A percentile compares a stretch with the other conserved stretches of the same genome.
These are phyloP conservation scores for Candida suzukii DNA, from an alignment of 805 yeast genomes.

Conservation along the genomic window DNA sequence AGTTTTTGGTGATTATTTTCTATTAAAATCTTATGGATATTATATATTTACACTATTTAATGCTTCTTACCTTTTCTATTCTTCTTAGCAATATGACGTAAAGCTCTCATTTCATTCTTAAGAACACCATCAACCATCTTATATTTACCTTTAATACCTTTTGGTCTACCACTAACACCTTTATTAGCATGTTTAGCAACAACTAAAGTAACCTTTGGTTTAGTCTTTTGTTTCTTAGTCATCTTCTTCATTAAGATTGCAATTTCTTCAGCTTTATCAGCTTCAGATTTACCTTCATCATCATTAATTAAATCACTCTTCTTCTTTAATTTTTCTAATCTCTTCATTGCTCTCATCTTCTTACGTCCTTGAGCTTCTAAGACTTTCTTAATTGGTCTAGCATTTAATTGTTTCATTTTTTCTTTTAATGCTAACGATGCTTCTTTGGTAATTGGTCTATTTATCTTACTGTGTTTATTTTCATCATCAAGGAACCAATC, in stretches of 20 bases:
- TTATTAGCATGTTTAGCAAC: conserved; percentile 81
- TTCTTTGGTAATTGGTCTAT: conserved; percentile 92
- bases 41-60: not conserved
- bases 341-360: conserved; percentile 83
- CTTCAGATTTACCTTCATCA: conserved; percentile 79
- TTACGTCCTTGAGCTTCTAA: conserved; percentile 95
- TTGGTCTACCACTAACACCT: conserved; percentile 91
- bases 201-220: conserved; percentile 83
- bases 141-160: conserved; percentile 94
- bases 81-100: conserved; percentile 84
- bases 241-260: conserved; percentile 76
- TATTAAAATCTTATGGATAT: no score
- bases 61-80: conserved; percentile 44
- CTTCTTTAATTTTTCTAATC: conserved; percentile 84
- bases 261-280: conserved; percentile 92
- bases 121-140: conserved; percentile 98
- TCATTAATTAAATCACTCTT: conserved; percentile 89
- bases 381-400: conserved; percentile 98
- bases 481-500: conserved; percentile 98
- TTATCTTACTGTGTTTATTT: conserved; percentile 72
- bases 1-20: no score
- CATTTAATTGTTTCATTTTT: conserved; percentile 75
- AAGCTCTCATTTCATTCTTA: conserved; percentile 96
- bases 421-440: conserved; percentile 74
- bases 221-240: conserved; percentile 58